These are phyloP conservation scores for Astrothelium subdiscretum DNA, from an alignment of 495 filamentous ascomycete genomes.

Conservation along the genomic window DNA sequence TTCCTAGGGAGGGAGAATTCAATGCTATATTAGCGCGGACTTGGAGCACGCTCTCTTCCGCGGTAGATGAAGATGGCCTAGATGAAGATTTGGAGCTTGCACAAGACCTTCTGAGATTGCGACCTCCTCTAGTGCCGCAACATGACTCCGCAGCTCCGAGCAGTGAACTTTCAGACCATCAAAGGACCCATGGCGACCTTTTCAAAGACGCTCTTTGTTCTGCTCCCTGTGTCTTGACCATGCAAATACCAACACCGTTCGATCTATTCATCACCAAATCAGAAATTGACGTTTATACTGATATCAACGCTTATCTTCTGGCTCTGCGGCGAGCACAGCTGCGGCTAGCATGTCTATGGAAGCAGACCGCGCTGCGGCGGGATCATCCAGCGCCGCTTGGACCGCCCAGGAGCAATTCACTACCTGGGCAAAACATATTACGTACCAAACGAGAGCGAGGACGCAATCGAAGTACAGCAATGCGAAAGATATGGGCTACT, in stretches of 20 bases:
- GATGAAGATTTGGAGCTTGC: conserved; percentile 72
- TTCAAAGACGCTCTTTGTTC: conserved; percentile 82
- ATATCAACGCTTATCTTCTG: conserved; percentile 76
- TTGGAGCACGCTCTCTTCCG: conserved; percentile 64
- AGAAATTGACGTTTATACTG: conserved; percentile 67
- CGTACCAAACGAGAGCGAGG: conserved; percentile 42
- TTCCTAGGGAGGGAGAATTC: conserved; percentile 81
- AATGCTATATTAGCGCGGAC: conserved; percentile 58
- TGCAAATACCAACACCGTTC: conserved; percentile 66
- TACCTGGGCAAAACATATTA: conserved; percentile 37
- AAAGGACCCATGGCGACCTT: conserved; percentile 18
- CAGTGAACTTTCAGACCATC: conserved; percentile 2
- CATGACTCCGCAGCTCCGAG: not conserved
- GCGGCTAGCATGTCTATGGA: conserved; percentile 72
- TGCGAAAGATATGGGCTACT: conserved; percentile 80
- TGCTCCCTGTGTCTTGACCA: conserved; percentile 54
- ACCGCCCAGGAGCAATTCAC: conserved; percentile 49
- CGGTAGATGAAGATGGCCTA: conserved; percentile 57
- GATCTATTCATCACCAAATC: conserved; percentile 72
- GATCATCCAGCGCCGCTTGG: conserved; percentile 59
- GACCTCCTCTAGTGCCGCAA: not conserved
- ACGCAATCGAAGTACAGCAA: conserved; percentile 39
- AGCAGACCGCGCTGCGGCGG: conserved; percentile 62
- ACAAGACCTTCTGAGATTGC: conserved; percentile 57
- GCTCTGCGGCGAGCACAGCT: conserved; percentile 73